Evolutionary conservation across 176 grass and related monocot genomes (phyloP).

Genomic region (Secale cereale): DNA sequence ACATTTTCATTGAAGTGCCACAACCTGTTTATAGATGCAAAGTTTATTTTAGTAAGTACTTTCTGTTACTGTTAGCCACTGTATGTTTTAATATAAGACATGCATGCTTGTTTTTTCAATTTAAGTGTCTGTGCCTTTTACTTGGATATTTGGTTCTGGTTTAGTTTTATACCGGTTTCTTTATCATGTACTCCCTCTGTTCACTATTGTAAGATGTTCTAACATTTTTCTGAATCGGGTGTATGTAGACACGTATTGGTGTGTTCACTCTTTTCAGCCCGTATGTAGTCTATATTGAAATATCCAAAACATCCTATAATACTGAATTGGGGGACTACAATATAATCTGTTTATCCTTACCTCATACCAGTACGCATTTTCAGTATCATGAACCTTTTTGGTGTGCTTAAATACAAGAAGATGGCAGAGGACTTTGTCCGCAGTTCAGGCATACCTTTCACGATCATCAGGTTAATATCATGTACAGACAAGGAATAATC

Average conservation of each 20-base stretch:
- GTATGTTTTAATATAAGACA: not conserved
- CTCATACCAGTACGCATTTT: not conserved
- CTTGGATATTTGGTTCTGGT: not conserved
- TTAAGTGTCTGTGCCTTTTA: not conserved
- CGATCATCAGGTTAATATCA: constrained; percentile 71
- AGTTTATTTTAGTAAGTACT: not conserved
- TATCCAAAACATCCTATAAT: too few relatives aligned
- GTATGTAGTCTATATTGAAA: too few relatives aligned
- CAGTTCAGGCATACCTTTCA: constrained; percentile 80
- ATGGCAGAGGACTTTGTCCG: constrained; percentile 85
- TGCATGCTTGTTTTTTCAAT: not conserved
- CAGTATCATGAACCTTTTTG: constrained; percentile 97
- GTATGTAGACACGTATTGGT: too few relatives aligned
- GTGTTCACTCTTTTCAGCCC: too few relatives aligned
- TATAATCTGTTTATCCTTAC: not conserved
- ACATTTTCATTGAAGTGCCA: not conserved
- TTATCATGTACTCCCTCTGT: not conserved
- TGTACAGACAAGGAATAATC: not conserved
- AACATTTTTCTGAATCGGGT: too few relatives aligned
- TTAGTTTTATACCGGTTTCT: not conserved
- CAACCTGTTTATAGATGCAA: not conserved
- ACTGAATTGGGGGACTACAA: not conserved
- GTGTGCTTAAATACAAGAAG: constrained; percentile 97
- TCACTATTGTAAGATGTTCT: too few relatives aligned
- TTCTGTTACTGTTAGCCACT: not conserved